Evolutionary conservation across 2,329 filamentous ascomycete species (phyloP).

Genomic region (Fusarium succisae): DNA sequence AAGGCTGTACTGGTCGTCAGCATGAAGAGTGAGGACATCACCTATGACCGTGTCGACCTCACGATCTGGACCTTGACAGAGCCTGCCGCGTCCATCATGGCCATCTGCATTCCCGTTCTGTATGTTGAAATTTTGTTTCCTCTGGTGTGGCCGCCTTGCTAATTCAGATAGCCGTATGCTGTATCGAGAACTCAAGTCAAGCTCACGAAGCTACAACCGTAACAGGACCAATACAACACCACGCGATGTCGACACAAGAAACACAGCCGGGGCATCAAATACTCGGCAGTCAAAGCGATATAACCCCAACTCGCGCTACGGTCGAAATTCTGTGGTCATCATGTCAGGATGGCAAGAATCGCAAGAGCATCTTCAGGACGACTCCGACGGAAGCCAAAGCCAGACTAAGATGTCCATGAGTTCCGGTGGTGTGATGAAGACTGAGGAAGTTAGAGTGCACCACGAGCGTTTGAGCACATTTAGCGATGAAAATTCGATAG

Average conservation of each 20-base stretch:
- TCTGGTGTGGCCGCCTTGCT: not conserved
- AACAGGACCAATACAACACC: conserved; percentile 35
- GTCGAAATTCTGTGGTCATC: conserved; percentile 45
- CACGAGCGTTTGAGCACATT: conserved; percentile 36
- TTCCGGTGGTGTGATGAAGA: conserved; percentile 43
- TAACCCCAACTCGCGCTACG: conserved; percentile 35
- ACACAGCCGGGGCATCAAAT: conserved; percentile 12
- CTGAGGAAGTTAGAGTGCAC: conserved; percentile 43
- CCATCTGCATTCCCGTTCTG: conserved; percentile 48
- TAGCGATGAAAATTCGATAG: conserved; percentile 35
- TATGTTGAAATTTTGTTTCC: conserved; percentile 15
- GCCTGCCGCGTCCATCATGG: conserved; percentile 50
- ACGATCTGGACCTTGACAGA: conserved; percentile 50
- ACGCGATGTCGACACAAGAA: not conserved
- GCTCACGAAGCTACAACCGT: conserved; percentile 41
- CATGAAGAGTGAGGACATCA: conserved; percentile 47
- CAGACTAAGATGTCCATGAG: conserved; percentile 10
- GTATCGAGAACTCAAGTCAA: conserved; percentile 47
- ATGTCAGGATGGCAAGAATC: conserved; percentile 49
- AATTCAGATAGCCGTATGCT: conserved; percentile 45
- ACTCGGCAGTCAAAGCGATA: conserved; percentile 28
- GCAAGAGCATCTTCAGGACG: conserved; percentile 45
- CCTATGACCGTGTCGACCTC: conserved; percentile 48
- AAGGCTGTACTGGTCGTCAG: conserved; percentile 45
- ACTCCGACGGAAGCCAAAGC: conserved; percentile 18